These are phyloP conservation scores for Thecaphora frezii DNA, from an alignment of 1,284 basidiomycete species.

Conservation along the genomic window DNA sequence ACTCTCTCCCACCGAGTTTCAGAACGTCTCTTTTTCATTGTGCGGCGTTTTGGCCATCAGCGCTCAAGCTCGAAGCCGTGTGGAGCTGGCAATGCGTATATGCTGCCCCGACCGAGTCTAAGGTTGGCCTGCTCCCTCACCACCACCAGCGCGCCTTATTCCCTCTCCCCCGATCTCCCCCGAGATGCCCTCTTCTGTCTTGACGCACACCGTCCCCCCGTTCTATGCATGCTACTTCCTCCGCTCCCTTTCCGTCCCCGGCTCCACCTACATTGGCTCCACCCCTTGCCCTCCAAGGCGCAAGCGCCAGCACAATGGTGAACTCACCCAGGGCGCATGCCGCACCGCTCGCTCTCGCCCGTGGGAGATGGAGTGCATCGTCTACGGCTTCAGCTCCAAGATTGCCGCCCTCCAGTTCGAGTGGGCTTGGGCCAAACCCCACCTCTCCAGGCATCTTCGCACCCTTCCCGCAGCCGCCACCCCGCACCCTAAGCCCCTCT, in stretches of 20 bases:
- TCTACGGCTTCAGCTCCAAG: constrained; percentile 83
- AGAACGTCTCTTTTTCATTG: too few relatives aligned
- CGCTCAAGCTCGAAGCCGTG: too few relatives aligned
- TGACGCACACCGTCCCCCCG: constrained; percentile 69
- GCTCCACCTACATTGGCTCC: constrained; percentile 73
- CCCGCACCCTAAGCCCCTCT: constrained; percentile 19
- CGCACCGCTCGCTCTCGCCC: constrained; percentile 73
- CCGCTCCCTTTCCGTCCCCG: constrained; percentile 60
- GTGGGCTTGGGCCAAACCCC: constrained; percentile 85
- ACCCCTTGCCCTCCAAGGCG: constrained; percentile 78
- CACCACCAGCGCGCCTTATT: too few relatives aligned
- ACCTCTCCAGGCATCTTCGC: constrained; percentile 62
- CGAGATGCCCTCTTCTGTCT: constrained; percentile 39
- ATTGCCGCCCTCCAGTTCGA: constrained; percentile 81
- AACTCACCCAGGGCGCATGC: constrained; percentile 72
- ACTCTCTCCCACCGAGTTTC: too few relatives aligned
- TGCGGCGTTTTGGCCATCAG: too few relatives aligned
- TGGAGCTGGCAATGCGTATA: too few relatives aligned
- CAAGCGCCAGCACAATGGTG: constrained; percentile 83
- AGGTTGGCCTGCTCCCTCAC: too few relatives aligned
- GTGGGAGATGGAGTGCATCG: constrained; percentile 87
- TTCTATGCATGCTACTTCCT: constrained; percentile 90
- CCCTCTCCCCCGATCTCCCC: too few relatives aligned
- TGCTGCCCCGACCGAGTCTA: too few relatives aligned
- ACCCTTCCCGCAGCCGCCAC: constrained; percentile 14